Conservation (phyloP, 768 basidiomycete species). For the Tricholoma flavovirens region DNA sequence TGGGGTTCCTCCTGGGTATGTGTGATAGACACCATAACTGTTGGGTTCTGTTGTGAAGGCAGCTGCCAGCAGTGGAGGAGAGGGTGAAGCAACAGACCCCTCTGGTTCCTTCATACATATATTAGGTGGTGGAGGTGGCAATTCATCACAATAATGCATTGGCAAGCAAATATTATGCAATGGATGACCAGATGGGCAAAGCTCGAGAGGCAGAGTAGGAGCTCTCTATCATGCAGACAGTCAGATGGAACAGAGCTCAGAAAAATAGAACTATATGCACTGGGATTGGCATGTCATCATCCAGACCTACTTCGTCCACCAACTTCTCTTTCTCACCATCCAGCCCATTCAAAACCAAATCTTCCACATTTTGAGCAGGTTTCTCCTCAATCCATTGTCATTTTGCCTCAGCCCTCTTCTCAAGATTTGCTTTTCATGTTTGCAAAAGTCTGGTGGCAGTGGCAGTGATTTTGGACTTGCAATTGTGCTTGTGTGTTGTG, state of each 20-base stretch:
- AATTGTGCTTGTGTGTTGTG: background rate
- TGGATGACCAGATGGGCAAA: background rate
- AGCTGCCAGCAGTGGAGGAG: background rate
- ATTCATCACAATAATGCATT: background rate
- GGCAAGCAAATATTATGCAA: background rate
- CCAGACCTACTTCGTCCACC: too few species aligned
- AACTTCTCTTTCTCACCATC: background rate
- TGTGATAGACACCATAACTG: conserved; percentile 4
- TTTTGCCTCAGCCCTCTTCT: background rate
- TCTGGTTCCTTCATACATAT: background rate
- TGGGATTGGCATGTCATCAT: background rate
- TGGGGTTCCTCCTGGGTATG: background rate
- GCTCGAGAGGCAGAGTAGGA: background rate
- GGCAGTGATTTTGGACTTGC: background rate
- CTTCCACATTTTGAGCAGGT: background rate
- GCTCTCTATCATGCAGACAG: background rate
- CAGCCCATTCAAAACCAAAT: background rate
- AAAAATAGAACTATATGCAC: background rate
- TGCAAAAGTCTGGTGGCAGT: background rate
- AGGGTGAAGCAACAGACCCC: background rate
- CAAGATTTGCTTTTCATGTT: background rate
- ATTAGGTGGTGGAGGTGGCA: background rate
- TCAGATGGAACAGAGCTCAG: background rate
- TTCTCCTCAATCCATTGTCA: background rate
- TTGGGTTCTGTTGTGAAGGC: background rate